Evolutionary conservation across 2,329 filamentous ascomycete species (phyloP).

Genomic region (Aspergillus awamori): DNA sequence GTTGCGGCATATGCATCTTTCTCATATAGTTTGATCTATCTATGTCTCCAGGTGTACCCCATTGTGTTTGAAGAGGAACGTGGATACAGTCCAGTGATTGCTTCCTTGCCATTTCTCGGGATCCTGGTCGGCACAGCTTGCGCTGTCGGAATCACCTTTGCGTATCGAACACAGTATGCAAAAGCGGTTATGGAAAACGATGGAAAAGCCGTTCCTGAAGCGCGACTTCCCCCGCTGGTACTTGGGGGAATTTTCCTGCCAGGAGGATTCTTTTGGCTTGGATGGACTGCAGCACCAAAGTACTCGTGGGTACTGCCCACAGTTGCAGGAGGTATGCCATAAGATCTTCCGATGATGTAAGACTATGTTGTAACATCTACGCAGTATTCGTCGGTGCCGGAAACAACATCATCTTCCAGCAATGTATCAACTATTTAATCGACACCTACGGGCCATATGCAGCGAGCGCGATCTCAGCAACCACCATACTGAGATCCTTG

Average conservation of each 20-base stretch:
- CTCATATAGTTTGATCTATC: conserved; percentile 52
- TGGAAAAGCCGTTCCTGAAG: conserved; percentile 42
- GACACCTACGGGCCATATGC: conserved; percentile 46
- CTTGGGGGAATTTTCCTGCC: conserved; percentile 50
- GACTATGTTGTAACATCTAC: neutral
- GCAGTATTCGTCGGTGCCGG: conserved; percentile 48
- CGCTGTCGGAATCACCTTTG: conserved; percentile 47
- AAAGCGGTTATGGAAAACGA: conserved; percentile 31
- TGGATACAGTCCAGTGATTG: conserved; percentile 41
- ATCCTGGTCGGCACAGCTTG: conserved; percentile 49
- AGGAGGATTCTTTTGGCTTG: conserved; percentile 49
- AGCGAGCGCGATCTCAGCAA: conserved; percentile 47
- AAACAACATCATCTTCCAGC: conserved; percentile 52
- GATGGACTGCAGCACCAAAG: conserved; percentile 42
- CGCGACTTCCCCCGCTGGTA: conserved; percentile 50
- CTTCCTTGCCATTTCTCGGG: conserved; percentile 49
- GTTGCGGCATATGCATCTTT: conserved; percentile 52
- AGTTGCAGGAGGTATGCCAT: conserved; percentile 7
- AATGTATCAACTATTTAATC: conserved; percentile 52
- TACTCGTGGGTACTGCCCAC: conserved; percentile 21
- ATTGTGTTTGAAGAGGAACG: conserved; percentile 50
- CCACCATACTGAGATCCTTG: conserved; percentile 49
- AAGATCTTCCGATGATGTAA: neutral
- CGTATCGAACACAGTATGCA: conserved; percentile 45
- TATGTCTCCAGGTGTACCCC: conserved; percentile 52